Base-by-base conservation (phyloP, 371 early-diverging fungal species). In the Mortierella sp. region DNA sequence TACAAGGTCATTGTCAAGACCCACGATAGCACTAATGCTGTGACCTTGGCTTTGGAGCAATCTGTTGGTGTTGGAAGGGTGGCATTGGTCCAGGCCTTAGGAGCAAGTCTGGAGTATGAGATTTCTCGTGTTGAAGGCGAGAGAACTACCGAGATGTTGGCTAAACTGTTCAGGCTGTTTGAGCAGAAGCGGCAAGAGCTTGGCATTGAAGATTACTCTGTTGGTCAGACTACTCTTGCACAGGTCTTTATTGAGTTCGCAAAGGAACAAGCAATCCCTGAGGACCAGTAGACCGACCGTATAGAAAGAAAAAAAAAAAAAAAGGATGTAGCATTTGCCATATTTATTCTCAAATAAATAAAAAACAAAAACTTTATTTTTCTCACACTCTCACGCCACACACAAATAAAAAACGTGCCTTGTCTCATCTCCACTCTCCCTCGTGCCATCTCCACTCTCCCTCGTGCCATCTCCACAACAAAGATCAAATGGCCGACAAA, bases 201-300 rank as follows among this genome's bases (percentile, higher is more conserved):
- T 12, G 77, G 72, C 5, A 72, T 86, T 68, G 75, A 73, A 45
- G 86, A 86, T 52, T 85, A 84, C 40, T 81, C 84, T 6, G 83
- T 87, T 32, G 71, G 71, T 18, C 86, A 87, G 63, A 85, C 86
- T n/a, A 86, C 83, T 2, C 74, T 87, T 18, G 83, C 80, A 26
- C 87, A 87, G 47, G 84, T 87, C 40, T 87, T 87, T 76, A 79
- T 87, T 47, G 81, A 83, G 39, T 86, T 87, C 73, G 87, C 87
- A 24, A 79, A 84, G 63, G 68, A 84, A 14, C 80, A 79, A 47
- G 75, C 80, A 8, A 61, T 75, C 1, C 80, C 75, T 6, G 75
- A 74, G 32, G 68, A 78, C 63, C 37, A 62, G 20, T 62, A 62
- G 47, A 45, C 45, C 11, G 45, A 43, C 11, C 16, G 6, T 39